A percentile compares a stretch with the other conserved stretches of the same genome.
phyloP scores from a whole-genome alignment of 257 asterid genomes.

The Solanum stenotomum region DNA sequence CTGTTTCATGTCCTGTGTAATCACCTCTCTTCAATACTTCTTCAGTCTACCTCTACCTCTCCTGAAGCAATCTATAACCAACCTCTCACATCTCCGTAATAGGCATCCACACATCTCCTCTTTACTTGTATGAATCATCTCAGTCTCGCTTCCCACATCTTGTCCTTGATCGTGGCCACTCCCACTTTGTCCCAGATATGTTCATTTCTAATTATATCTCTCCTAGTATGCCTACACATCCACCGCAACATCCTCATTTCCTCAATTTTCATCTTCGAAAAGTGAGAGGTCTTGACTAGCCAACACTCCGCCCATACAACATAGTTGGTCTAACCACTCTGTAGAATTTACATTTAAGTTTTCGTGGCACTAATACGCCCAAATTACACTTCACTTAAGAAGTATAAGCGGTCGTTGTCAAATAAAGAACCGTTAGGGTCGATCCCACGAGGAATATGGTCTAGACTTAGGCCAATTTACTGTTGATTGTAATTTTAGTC shows the following conservation, averaged over 20 bases:
- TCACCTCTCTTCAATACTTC: background rate
- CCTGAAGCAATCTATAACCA: background rate
- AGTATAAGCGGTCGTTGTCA: no score
- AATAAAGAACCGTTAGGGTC: no score
- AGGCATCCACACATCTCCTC: background rate
- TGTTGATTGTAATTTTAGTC: no score
- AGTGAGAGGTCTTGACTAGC: background rate
- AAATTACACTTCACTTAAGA: no score
- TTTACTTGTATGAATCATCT: background rate
- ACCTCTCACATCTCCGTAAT: background rate
- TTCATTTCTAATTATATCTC: background rate
- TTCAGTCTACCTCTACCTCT: background rate
- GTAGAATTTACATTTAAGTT: no score
- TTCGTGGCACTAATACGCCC: background rate
- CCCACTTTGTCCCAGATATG: background rate
- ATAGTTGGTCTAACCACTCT: background rate
- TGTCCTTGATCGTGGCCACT: background rate
- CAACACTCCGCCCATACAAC: background rate
- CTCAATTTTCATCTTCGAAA: background rate
- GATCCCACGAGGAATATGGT: no score
- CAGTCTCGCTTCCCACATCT: background rate
- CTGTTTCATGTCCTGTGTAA: background rate
- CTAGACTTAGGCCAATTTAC: no score
- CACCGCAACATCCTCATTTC: background rate
- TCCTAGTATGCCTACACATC: background rate